Conservation (phyloP, 2,329 filamentous ascomycete genomes). For the Colletotrichum falcatum region DNA sequence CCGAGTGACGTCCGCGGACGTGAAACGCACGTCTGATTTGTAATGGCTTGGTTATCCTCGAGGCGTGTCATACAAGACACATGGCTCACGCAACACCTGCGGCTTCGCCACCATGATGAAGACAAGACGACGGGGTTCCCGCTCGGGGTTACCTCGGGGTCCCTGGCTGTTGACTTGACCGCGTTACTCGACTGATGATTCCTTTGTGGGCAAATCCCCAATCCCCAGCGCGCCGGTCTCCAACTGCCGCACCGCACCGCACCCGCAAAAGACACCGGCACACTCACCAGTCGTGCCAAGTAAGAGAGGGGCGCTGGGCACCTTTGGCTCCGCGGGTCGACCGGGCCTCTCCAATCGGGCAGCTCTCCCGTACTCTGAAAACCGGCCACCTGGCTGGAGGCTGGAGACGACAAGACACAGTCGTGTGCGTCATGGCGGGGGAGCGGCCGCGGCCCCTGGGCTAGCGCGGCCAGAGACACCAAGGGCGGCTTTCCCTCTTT, state of each 20-base stretch:
- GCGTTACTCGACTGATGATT: background rate
- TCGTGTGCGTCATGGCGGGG: conserved; percentile 9
- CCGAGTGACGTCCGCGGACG: background rate
- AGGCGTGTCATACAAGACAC: background rate
- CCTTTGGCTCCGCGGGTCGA: background rate
- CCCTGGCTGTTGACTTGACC: background rate
- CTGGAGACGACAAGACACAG: background rate
- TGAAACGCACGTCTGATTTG: background rate
- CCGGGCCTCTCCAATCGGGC: background rate
- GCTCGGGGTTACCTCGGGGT: background rate
- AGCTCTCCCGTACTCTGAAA: background rate
- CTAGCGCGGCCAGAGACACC: background rate
- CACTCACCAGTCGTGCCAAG: no score
- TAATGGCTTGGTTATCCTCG: background rate
- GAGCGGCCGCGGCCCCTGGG: background rate
- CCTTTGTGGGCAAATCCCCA: background rate
- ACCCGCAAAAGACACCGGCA: background rate
- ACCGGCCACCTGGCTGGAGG: background rate
- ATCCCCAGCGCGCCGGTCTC: background rate
- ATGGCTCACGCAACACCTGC: background rate
- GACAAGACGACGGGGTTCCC: no score
- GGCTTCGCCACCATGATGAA: conserved; percentile 6
- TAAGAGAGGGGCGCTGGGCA: background rate
- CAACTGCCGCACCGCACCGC: background rate
- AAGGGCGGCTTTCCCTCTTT: background rate